Percentiles rank a stretch among this genome's conserved stretches.
Evolutionary conservation across 371 early-diverging fungal genomes (phyloP).

Genomic region (Rhizopus sp.): DNA sequence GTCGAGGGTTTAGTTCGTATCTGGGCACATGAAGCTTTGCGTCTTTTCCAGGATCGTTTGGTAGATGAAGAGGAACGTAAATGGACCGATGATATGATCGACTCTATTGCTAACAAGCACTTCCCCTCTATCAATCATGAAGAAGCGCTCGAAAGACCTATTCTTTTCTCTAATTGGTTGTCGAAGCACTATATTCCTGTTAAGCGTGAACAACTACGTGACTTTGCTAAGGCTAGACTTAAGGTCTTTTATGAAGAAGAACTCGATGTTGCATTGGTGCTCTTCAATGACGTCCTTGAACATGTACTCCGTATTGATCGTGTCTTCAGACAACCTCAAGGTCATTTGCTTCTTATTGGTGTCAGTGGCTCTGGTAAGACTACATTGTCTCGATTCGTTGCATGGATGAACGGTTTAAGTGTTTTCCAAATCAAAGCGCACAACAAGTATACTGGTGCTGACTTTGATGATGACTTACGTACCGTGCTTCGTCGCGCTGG

Average conservation of each 20-base stretch:
- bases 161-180: constrained; percentile 97
- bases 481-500: constrained; percentile 90
- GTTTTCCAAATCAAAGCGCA: constrained; percentile 97
- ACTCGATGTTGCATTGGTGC: constrained; percentile 92
- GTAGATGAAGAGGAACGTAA: constrained; percentile 87
- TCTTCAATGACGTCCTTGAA: constrained; percentile 97
- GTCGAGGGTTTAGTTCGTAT: constrained; percentile 92
- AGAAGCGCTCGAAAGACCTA: constrained; percentile 84
- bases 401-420: constrained; percentile 98
- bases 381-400: constrained; percentile 95
- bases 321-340: constrained; percentile 97
- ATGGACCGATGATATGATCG: constrained; percentile 93
- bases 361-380: constrained; percentile 97
- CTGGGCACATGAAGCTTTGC: constrained; percentile 98
- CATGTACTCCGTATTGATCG: constrained; percentile 98
- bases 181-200: constrained; percentile 92
- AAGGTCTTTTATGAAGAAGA: constrained; percentile 99
- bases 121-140: constrained; percentile 83
- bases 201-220: constrained; percentile 86
- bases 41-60: constrained; percentile 97
- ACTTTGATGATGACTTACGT: constrained; percentile 98
- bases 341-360: constrained; percentile 97
- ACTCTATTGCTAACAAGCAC: constrained; percentile 81
- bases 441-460: constrained; percentile 93
- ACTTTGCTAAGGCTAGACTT: constrained; percentile 92